phyloP scores from a whole-genome alignment of 2,329 filamentous ascomycete species.

The Aureobasidium pullulans region DNA sequence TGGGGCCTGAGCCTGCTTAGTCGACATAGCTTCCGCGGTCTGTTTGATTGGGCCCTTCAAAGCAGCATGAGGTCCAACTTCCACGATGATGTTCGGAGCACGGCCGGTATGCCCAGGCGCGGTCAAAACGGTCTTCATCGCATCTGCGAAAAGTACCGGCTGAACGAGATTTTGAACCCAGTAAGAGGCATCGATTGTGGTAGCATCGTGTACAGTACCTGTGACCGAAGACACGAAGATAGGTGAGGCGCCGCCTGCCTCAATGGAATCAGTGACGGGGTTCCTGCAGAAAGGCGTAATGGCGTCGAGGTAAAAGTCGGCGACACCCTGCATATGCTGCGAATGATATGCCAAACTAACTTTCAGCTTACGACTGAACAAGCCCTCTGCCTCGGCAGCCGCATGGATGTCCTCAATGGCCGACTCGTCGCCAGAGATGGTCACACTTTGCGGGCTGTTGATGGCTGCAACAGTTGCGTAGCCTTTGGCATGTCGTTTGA shows the following conservation, averaged over 20 bases:
- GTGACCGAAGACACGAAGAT: slow-evolving; percentile 15
- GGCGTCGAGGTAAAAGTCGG: not conserved
- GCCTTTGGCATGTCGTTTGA: not conserved
- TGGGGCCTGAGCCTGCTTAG: not conserved
- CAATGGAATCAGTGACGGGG: not conserved
- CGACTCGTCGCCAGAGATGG: slow-evolving; percentile 37
- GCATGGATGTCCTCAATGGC: slow-evolving; percentile 27
- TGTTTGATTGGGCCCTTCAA: slow-evolving; percentile 33
- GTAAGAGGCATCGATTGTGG: slow-evolving; percentile 27
- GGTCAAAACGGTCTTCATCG: slow-evolving; percentile 22
- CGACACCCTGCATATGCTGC: not conserved
- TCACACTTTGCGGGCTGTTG: slow-evolving; percentile 38
- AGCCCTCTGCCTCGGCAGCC: not conserved
- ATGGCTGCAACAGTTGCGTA: slow-evolving; percentile 19
- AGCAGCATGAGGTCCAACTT: slow-evolving; percentile 39
- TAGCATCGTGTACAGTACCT: slow-evolving; percentile 4
- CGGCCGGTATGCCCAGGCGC: not conserved
- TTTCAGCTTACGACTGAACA: slow-evolving; percentile 33
- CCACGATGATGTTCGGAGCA: slow-evolving; percentile 28
- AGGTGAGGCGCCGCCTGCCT: not conserved
- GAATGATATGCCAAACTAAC: slow-evolving; percentile 37
- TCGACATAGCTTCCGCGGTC: slow-evolving; percentile 15
- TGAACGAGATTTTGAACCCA: slow-evolving; percentile 41
- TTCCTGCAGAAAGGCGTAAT: not conserved
- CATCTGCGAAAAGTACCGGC: slow-evolving; percentile 39